Conservation (phyloP, 2,329 filamentous ascomycete species). For the Pseudogymnoascus sp. region DNA sequence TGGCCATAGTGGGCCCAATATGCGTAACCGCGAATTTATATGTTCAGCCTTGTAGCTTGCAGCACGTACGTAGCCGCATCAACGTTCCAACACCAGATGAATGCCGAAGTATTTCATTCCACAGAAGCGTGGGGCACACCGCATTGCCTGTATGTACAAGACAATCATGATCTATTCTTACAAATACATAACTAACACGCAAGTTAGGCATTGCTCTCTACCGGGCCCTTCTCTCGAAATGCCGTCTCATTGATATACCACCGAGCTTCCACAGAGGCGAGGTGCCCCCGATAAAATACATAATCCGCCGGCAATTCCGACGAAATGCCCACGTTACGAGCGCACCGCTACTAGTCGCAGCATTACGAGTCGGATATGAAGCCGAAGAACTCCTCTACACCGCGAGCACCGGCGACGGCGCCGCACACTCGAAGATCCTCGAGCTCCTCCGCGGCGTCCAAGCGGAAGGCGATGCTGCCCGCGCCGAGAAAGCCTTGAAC, state of each 20-base stretch:
- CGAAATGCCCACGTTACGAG: conserved; percentile 52
- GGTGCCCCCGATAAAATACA: conserved; percentile 43
- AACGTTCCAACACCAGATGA: conserved; percentile 23
- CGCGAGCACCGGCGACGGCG: conserved; percentile 19
- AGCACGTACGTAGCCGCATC: neutral
- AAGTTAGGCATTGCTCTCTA: conserved; percentile 59
- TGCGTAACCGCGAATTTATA: neutral
- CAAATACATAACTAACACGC: neutral
- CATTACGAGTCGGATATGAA: conserved; percentile 62
- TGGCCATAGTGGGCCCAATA: neutral
- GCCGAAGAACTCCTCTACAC: conserved; percentile 23
- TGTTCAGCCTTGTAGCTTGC: conserved; percentile 1
- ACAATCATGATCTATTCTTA: neutral
- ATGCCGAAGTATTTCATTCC: conserved; percentile 39
- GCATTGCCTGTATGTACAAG: conserved; percentile 38
- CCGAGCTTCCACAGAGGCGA: conserved; percentile 32
- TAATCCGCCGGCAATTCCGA: conserved; percentile 55
- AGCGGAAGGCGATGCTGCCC: neutral
- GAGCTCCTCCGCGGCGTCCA: conserved; percentile 5
- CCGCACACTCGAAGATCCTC: conserved; percentile 19
- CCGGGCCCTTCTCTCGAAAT: conserved; percentile 57
- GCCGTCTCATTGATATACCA: conserved; percentile 44
- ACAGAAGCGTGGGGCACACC: conserved; percentile 40
- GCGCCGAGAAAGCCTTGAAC: conserved; percentile 33
- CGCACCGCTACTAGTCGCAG: conserved; percentile 49